Conservation (phyloP, 768 basidiomycete species). For the Tricholomella constricta region DNA sequence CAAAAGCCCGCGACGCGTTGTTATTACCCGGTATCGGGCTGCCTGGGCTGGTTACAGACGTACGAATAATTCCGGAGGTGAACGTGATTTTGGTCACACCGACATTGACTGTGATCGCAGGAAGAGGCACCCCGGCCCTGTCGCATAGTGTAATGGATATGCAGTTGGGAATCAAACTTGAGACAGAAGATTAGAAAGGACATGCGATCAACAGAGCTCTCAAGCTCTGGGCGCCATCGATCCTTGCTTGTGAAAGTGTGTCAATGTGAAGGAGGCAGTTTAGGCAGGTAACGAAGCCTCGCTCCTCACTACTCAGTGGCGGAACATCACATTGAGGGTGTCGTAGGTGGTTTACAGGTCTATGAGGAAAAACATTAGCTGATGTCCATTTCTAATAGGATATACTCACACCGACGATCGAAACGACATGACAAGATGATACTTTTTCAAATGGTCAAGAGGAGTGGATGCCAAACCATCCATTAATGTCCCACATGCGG, state of each 20-base stretch:
- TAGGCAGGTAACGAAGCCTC: slow-evolving; percentile 10
- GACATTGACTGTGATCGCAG: slow-evolving; percentile 13
- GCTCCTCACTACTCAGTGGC: slow-evolving; percentile 2
- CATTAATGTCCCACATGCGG: neutral
- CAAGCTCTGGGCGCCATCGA: neutral
- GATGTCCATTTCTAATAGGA: neutral
- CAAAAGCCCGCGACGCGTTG: neutral
- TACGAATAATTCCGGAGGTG: no score
- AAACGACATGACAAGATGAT: slow-evolving; percentile 4
- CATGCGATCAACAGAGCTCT: slow-evolving; percentile 16
- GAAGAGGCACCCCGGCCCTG: slow-evolving; percentile 7
- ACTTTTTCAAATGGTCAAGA: slow-evolving; percentile 11
- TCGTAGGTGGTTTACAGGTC: neutral
- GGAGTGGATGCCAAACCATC: slow-evolving; percentile 9
- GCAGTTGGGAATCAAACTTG: neutral
- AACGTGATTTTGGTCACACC: slow-evolving; percentile 2
- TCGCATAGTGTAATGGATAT: slow-evolving; percentile 4
- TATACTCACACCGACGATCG: neutral
- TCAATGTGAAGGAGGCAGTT: slow-evolving; percentile 10
- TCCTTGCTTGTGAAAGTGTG: neutral
- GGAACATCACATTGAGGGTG: slow-evolving; percentile 7
- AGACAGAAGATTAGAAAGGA: neutral
- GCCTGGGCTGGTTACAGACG: neutral
- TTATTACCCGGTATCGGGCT: neutral
- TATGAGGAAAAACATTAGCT: neutral